Evolutionary conservation across 805 yeast genomes (phyloP).

Genomic region (Wilhelminamyces savonicus): DNA sequence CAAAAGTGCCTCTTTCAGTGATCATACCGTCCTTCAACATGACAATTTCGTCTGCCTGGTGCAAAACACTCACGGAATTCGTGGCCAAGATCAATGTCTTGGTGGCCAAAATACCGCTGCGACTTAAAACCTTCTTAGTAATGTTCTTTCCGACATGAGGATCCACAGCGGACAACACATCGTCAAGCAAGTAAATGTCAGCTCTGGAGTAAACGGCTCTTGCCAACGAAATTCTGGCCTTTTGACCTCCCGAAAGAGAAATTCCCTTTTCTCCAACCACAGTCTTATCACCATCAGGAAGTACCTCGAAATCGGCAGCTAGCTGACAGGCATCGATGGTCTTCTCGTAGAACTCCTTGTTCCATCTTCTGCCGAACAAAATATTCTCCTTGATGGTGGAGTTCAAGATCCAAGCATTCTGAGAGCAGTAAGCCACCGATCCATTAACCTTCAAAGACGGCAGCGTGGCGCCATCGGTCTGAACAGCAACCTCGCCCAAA

Average conservation of each 20-base stretch:
- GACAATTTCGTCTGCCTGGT: constrained; percentile 15
- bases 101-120: constrained; percentile 15
- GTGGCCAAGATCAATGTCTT: constrained; percentile 23
- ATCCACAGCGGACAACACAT: constrained; percentile 21
- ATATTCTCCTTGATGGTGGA: constrained; percentile 19
- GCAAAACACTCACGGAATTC: constrained; percentile 18
- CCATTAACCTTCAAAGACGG: constrained; percentile 11
- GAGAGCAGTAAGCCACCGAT: constrained; percentile 20
- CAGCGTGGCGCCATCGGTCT: not conserved
- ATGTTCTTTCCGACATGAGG: constrained; percentile 23
- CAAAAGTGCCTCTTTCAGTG: constrained; percentile 38
- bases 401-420: constrained; percentile 21
- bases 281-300: constrained; percentile 22
- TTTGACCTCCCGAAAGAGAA: constrained; percentile 24
- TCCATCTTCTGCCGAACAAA: constrained; percentile 17
- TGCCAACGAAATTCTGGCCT: constrained; percentile 22
- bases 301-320: constrained; percentile 15
- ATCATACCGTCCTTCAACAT: constrained; percentile 15
- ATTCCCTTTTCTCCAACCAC: constrained; percentile 25
- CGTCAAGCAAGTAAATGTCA: constrained; percentile 20
- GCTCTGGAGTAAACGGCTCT: constrained; percentile 23
- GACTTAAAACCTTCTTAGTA: constrained; percentile 17
- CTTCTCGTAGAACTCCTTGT: constrained; percentile 13
- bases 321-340: constrained; percentile 21
- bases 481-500: constrained; percentile 15